Evolutionary conservation across 495 filamentous ascomycete species (phyloP).

Genomic region (Chaetomium cochliodes): DNA sequence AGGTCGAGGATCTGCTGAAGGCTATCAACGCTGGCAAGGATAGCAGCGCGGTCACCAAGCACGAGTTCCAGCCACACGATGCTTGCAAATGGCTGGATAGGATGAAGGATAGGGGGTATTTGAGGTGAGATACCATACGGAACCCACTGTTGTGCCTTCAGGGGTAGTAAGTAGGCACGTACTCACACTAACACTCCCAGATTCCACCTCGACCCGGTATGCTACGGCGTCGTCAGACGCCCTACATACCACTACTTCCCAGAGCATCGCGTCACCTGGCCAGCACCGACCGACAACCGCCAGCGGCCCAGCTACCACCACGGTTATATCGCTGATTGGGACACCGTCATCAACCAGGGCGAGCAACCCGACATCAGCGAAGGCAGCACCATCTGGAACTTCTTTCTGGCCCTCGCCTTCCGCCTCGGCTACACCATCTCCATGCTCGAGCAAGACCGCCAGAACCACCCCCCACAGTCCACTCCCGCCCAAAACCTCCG

Average conservation of each 20-base stretch:
- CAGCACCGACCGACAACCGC: neutral
- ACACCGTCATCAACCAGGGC: conserved; percentile 5
- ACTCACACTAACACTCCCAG: neutral
- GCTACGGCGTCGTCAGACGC: conserved; percentile 32
- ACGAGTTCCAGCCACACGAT: conserved; percentile 28
- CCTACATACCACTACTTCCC: conserved; percentile 25
- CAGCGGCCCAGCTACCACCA: conserved; percentile 6
- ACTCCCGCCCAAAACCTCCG: neutral
- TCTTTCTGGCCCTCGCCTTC: conserved; percentile 30
- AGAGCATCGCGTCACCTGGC: conserved; percentile 31
- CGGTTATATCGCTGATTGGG: conserved; percentile 16
- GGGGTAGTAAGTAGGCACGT: too few relatives aligned
- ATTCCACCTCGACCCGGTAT: conserved; percentile 25
- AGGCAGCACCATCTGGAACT: conserved; percentile 19
- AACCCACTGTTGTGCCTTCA: neutral
- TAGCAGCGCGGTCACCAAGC: conserved; percentile 21
- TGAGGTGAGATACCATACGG: conserved; percentile 16
- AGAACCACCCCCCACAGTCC: neutral
- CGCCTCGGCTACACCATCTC: conserved; percentile 31
- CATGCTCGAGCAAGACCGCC: neutral
- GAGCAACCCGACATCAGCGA: neutral
- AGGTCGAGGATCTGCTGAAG: conserved; percentile 31
- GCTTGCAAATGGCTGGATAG: conserved; percentile 34
- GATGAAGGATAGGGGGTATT: conserved; percentile 21
- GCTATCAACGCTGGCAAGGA: conserved; percentile 29